Percentiles rank a stretch among this genome's conserved stretches.
Conservation (phyloP, 192 early-diverging fungal species). For the Phycomyces nitens region DNA sequence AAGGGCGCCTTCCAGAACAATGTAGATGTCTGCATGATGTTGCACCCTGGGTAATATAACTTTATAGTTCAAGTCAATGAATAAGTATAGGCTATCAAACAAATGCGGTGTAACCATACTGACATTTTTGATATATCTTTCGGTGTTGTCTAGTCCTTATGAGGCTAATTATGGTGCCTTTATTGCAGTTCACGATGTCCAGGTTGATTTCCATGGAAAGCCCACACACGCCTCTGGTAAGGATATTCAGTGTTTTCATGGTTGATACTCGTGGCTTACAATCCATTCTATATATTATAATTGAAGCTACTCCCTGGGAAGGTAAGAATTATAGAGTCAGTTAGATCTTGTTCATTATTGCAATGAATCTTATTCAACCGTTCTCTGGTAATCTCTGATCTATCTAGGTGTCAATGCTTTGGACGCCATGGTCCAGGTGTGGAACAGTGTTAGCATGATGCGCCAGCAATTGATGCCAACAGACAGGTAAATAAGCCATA, state of each 20-base stretch:
- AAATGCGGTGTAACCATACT: not conserved
- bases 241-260: slow-evolving; percentile 43
- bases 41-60: slow-evolving; percentile 63
- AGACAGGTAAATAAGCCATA: slow-evolving; percentile 34
- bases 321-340: slow-evolving; percentile 15
- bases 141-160: slow-evolving; percentile 26
- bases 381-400: too few species aligned
- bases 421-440: slow-evolving; percentile 65
- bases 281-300: not conserved
- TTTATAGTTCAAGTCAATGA: not conserved
- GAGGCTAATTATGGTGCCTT: slow-evolving; percentile 46
- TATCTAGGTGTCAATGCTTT: slow-evolving; percentile 68
- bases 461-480: slow-evolving; percentile 72
- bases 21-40: slow-evolving; percentile 74
- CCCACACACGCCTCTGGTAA: slow-evolving; percentile 65
- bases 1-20: slow-evolving; percentile 64
- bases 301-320: slow-evolving; percentile 34
- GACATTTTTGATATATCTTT: not conserved
- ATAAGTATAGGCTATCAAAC: too few species aligned
- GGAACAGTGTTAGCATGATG: slow-evolving; percentile 62
- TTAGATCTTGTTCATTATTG: too few species aligned
- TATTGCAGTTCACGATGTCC: slow-evolving; percentile 36
- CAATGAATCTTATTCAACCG: too few species aligned
- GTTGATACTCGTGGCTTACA: not conserved
- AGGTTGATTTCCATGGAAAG: slow-evolving; percentile 68